Base-by-base conservation (phyloP, 345 rosid genomes). In the Alliaria petiolata region DNA sequence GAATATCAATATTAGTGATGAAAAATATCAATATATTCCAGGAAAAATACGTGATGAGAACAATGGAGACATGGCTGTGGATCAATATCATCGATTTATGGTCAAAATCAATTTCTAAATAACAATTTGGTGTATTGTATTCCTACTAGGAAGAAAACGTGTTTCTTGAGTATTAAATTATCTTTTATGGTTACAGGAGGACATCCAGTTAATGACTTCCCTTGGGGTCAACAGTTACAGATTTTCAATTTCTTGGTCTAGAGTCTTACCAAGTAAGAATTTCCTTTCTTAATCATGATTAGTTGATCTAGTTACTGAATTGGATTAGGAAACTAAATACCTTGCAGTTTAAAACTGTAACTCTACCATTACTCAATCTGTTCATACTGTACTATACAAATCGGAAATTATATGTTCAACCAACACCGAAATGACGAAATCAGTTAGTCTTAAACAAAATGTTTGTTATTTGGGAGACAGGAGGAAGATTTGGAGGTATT, bases 231-330 rank as follows among this genome's bases (percentile, higher is more conserved):
- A 84, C 63, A 84, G 88, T 78, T 89, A 87, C 44, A 79, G 91
- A n/a, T 92, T 92, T 77, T 89, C 93, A 13, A 84, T 87, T 56
- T 87, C 98, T 43, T 86, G 91, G 97, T 84, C 93, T 34, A 81
- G 93, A 77, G 62, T 89, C 58, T 82, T 92, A 72, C 90, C 98
- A 4, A 80, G 96, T 92, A 73, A 79, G 89, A 49, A 51, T n/a
- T 47, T 53, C 1, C 11, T 52, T 67, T 26, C 16, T 12, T 31
- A 17, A 69, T 44, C 30, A 22, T 42, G 22, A 42, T 19, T 6
- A 55, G 5, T 7, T 14, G 10, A 38, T 22, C 31, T 36, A 10
- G 5, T 49, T 22, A 49, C 31, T 22, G 31, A 22, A 22, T 20
- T 22, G 2, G 28, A 8, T 45, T 45, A 45, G 50, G 25, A 45